Base-by-base conservation (phyloP, 225 moss, liverwort and hornwort genomes). In the Straminergon stramineum region DNA sequence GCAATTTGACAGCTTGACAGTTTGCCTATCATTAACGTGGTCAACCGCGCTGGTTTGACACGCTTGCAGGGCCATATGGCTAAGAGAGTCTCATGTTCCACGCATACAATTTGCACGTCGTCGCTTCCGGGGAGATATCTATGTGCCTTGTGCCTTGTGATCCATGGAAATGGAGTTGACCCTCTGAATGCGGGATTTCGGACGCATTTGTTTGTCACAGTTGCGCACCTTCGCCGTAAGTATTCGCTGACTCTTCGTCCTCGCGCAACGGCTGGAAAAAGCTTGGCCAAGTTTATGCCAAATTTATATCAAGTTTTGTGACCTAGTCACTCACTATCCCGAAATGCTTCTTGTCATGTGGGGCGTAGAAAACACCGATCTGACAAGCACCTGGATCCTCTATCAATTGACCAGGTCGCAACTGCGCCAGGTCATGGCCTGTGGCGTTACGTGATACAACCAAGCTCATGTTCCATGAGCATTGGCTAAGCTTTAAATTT, bases 151-250 rank as follows among this genome's bases (percentile, higher is more conserved):
- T 35, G 43, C 83, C 88, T 60, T 68, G 90, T 43, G 86, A 65
- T 80, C 83, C 88, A 80, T 52, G 92, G 58, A 67, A 84, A 61
- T 11, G 79, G 30, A 70, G 84, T 92, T 90, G 92, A 92, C 90
- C 66, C 88, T 52, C 73, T 3, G 30, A 17, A 83, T 57, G 32
- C 34, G 64, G 73, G 57, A 63, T 22, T 63, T 63, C 63, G 62
- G 82, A 82, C 35, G 57, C 43, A 60, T 66, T 71, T 9, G 86
- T 39, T 39, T 63, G 41, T 63, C 83, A 6, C 74, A 56, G 19
- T n/a, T 32, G 10, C 17, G 67, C 87, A 81, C 61, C 88, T 92
- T 89, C 87, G 69, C 31, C 10, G 75, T 43, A 80, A 80, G 56
- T 57, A 17, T 32, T 70, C 88, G 83, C 88, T 77, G 57, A 78